Evolutionary conservation across 2,329 filamentous ascomycete genomes (phyloP), one percentile per base, ranked within the genome.

Genomic region (Talaromyces pinophilus): DNA sequence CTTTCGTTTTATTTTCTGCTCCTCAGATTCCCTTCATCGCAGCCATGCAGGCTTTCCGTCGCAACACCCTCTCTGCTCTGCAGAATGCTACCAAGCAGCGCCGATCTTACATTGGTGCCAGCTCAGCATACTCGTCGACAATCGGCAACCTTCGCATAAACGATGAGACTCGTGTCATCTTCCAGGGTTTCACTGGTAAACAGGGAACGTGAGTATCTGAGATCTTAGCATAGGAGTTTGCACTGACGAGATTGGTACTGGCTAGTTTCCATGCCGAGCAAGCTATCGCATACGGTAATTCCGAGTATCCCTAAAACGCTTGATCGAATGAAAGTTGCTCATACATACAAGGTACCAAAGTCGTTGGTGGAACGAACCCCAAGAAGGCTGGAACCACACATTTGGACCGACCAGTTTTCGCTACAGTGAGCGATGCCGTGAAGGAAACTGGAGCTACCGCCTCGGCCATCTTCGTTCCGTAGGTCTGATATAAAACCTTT

Each of bases 361-460:
- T 99, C 72, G 93, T 99, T 72, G 95, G 95, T 81, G 95, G 95
- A 78, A 98, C 94, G 77, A 98, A 98, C 85, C 95, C 95, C 79
- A 98, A 97, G 87, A 99, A 99, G 86, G 95, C 95, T 72, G 95
- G 95, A 77, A 83, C 87, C 75, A 90, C 88, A 78, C 95, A 99
- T 82, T 88, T 99, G 70, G 92, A 89, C 78, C 90, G 91, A 73
- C 95, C 95, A 67, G 95, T 99, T 76, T 99, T 98, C 82, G 91
- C 88, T 75, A 94, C 87, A 74, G 95, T 99, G 73, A 82, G 83
- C 73, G 93, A 99, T 64, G 95, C 92, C 70, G 88, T 96, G 71
- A 95, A 93, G 86, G 84, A 93, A 82, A 96, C 92, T 62, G 92
- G 92, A 77, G 94, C 95, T 71, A 93, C 87, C 71, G 94, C 95